Evolutionary conservation across 768 basidiomycete genomes (phyloP), one percentile per base, ranked within the genome.

Genomic region (Dioszegia crocea): DNA sequence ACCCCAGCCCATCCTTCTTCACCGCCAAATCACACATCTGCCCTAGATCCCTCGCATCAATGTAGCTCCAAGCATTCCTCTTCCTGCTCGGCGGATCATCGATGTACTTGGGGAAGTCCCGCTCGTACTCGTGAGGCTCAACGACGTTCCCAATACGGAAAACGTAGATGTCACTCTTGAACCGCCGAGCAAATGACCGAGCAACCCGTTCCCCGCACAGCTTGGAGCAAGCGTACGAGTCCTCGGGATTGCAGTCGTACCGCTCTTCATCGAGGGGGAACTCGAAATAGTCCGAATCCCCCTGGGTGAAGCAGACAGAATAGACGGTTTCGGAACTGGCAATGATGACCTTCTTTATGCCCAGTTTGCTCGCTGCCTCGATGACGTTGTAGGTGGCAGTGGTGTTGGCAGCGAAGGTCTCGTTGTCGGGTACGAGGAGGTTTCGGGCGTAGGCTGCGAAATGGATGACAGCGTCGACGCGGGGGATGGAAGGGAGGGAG

Each of bases 91-190:
- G 54, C 24, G 68, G 69, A 44, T 75, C 68, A 23, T 54, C 57
- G 27, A 73, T 47, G 63, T 66, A 75, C 9, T 30, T 49, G 1
- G 67, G 67, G 62, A 75, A 73, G 39, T 71, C 61, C 24, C 48
- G 38, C 2, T 53, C 66, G 54, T 76, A 76, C 61, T 76, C 74
- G 62, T 76, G 68, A 6, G 74, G 74, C 48, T 70, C 70, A 47
- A 76, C 57, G 33, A 63, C 45, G 24, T 43, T 36, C 26, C 56
- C 60, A 16, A 51, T 33, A 29, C 38, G 60, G 55, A 75, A 65
- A 19, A 23, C 56, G 53, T 50, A 76, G 96, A 98, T 76, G 91
- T 99, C 74, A 1, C 3, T 97, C 97, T 70, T 97, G 97, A 78
- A 97, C 92, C 17, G 98, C 97, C 70, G 96, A 91, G 14, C 83